A percentile compares a stretch with the other conserved stretches of the same genome.
These are phyloP conservation scores for Aspergillus phoenicis DNA, from an alignment of 2,329 filamentous ascomycete species.

Conservation along the genomic window DNA sequence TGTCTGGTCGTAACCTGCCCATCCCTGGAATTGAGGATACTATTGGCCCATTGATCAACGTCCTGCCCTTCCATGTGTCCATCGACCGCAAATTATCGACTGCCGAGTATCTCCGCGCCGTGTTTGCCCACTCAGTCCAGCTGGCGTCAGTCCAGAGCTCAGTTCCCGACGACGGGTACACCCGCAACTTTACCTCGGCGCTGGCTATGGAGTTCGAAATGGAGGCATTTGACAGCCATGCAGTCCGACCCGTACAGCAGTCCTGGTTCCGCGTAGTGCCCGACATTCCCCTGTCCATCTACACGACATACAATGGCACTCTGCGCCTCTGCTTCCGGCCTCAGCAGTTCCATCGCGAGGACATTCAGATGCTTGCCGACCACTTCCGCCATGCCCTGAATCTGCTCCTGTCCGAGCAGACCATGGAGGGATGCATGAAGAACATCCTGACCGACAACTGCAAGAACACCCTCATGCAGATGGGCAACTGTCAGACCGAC, in stretches of 20 bases:
- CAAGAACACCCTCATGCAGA: neutral
- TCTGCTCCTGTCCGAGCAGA: too few species aligned
- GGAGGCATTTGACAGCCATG: neutral
- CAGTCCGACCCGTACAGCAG: neutral
- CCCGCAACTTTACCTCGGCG: conserved; percentile 3
- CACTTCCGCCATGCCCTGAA: neutral
- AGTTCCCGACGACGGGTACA: conserved; percentile 6
- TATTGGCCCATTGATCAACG: conserved; percentile 42
- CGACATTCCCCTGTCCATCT: conserved; percentile 1
- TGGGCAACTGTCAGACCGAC: conserved; percentile 4
- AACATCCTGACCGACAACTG: too few species aligned
- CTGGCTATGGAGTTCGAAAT: conserved; percentile 11
- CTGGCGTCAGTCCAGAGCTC: conserved; percentile 5
- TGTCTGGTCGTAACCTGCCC: conserved; percentile 12
- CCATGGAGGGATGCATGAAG: too few species aligned
- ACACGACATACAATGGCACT: neutral
- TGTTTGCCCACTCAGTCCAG: neutral
- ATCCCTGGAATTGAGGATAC: conserved; percentile 22
- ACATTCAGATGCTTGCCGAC: conserved; percentile 3
- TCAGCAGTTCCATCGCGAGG: neutral
- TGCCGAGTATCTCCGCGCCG: neutral
- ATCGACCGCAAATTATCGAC: conserved; percentile 8
- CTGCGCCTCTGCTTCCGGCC: neutral
- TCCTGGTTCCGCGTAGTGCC: neutral
- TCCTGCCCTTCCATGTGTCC: conserved; percentile 28